Conservation (phyloP, 1,284 basidiomycete species). For the Cutaneotrichosporon mucoides region DNA sequence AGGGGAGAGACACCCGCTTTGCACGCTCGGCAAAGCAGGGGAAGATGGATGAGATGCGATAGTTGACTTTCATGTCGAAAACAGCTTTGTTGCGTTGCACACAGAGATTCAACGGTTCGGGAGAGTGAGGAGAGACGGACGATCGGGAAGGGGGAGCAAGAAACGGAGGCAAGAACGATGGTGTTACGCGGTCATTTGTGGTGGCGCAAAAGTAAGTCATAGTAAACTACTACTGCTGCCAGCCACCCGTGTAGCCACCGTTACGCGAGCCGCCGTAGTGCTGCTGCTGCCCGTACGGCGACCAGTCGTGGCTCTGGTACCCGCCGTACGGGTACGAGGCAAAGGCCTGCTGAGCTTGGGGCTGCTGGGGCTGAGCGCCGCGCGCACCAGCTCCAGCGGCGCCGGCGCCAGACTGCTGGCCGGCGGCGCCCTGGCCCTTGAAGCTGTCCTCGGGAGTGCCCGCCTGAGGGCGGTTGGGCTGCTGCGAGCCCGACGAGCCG, state of each 20-base stretch:
- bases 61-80: not conserved
- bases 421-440: constrained; percentile 28
- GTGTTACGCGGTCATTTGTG: not conserved
- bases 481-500: constrained; percentile 14
- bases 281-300: constrained; percentile 28
- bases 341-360: constrained; percentile 26
- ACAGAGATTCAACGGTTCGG: not conserved
- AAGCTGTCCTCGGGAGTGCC: constrained; percentile 43
- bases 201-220: not conserved
- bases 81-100: not conserved
- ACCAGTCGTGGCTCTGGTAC: constrained; percentile 35
- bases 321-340: constrained; percentile 29
- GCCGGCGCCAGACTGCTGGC: constrained; percentile 10
- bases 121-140: not conserved
- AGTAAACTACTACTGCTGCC: constrained; percentile 26
- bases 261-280: constrained; percentile 25
- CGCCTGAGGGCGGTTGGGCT: constrained; percentile 29
- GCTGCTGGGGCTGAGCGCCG: constrained; percentile 23
- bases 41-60: constrained; percentile 8
- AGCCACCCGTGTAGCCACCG: constrained; percentile 27
- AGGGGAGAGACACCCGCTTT: not conserved
- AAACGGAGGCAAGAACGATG: not conserved
- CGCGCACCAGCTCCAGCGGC: constrained; percentile 15
- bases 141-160: not conserved
- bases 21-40: not conserved